Conservation (phyloP, 805 yeast genomes). For the Kodamaea kaohsiungensis region DNA sequence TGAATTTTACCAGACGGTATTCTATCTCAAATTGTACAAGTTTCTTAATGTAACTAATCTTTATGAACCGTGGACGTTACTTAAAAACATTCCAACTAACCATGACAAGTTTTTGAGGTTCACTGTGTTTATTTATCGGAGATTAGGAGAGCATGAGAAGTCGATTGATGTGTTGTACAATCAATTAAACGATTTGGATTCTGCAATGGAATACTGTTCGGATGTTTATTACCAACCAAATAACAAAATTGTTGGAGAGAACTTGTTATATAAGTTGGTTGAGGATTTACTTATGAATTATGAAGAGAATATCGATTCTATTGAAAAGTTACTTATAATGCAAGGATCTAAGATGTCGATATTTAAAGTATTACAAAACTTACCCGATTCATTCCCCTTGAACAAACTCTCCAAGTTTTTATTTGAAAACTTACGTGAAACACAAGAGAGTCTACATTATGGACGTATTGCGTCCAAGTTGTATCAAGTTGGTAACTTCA, state of each 20-base stretch:
- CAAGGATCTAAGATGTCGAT: conserved; percentile 54
- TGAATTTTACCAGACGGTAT: conserved; percentile 13
- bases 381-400: conserved; percentile 55
- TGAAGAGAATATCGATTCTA: conserved; percentile 33
- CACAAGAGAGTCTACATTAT: conserved; percentile 41
- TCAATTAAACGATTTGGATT: conserved; percentile 53
- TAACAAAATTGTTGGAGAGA: conserved; percentile 36
- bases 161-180: conserved; percentile 63
- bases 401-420: conserved; percentile 45
- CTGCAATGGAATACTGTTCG: conserved; percentile 64
- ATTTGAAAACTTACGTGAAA: conserved; percentile 42
- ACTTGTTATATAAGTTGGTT: conserved; percentile 51
- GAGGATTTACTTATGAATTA: conserved; percentile 46
- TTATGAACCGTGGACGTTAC: conserved; percentile 40
- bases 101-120: conserved; percentile 41
- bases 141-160: conserved; percentile 59
- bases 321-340: conserved; percentile 40
- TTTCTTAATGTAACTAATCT: conserved; percentile 32
- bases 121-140: conserved; percentile 57
- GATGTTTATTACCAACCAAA: conserved; percentile 42
- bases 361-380: conserved; percentile 42
- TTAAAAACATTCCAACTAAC: conserved; percentile 33
- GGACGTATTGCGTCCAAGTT: conserved; percentile 48
- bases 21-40: conserved; percentile 32
- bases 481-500: conserved; percentile 53